Base-by-base conservation (phyloP, 2,329 filamentous ascomycete species). In the Cladosporium cucumerinum region DNA sequence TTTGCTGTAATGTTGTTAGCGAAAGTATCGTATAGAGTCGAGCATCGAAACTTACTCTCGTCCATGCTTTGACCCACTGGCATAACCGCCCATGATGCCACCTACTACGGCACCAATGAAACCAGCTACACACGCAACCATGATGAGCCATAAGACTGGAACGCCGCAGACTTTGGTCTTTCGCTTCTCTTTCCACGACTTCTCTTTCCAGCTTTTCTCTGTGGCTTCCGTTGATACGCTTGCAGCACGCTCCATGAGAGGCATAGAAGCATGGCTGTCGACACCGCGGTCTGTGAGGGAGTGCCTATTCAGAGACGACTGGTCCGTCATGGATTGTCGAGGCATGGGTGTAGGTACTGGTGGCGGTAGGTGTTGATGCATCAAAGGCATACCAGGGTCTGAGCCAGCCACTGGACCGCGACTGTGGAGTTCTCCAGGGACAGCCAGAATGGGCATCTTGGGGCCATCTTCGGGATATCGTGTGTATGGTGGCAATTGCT, bases 401-500 rank as follows among this genome's bases (percentile, higher is more conserved):
- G 72, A 71, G 26, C 74, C 74, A 39, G 69, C 70, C 25, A 76
- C 74, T 14, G 74, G 74, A 32, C 72, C 73, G 59, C 74, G 68
- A 61, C 71, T 74, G 63, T 75, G 73, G 5, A 75, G 66, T 21
- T 58, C 63, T 28, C 71, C 66, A 70, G 57, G 77, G 72, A 67
- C 63, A 32, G 65, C 60, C 28, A 82, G 69, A 14, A 80, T 75
- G 11, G 79, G 79, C 85, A 92, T 82, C 76, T 85, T 74, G 1
- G 73, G 72, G 4, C 72, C 73, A 64, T 92, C 89, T 61, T 96
- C 91, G 2, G 93, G 92, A 77, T 96, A 97, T 75, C 92, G 85
- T 16, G 92, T 91, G 74, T 98, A 98, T 0, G 94, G 94, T 14
- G 94, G 94, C 21, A 97, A 81, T 76, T 96, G 92, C 77, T 98